Conservation (phyloP, 148 eudicot species). For the Linanthus parryae region DNA sequence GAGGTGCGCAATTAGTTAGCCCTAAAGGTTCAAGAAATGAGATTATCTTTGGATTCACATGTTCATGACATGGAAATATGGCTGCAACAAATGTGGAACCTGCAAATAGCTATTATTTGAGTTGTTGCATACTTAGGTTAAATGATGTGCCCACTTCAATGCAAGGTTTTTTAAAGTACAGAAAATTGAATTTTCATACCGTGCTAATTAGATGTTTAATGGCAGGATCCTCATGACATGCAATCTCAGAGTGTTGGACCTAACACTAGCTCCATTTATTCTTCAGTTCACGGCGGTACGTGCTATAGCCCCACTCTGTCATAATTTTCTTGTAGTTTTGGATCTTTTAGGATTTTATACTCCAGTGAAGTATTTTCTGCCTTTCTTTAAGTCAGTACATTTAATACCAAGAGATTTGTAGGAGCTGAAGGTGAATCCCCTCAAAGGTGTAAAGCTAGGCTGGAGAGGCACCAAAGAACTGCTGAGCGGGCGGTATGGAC, state of each 20-base stretch:
- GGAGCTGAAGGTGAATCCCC: constrained; percentile 71
- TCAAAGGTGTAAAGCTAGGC: constrained; percentile 91
- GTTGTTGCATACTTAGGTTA: no score
- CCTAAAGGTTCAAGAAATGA: no score
- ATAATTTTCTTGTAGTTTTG: constrained; percentile 1
- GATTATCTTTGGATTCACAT: no score
- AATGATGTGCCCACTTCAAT: no score
- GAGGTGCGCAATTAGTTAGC: no score
- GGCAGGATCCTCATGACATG: constrained; percentile 33
- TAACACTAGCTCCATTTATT: constrained; percentile 20
- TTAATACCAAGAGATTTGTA: constrained; percentile 26
- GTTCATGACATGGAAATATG: no score
- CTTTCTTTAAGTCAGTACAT: constrained; percentile 4
- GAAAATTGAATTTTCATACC: background rate
- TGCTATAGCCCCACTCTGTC: constrained; percentile 1
- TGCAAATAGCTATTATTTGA: no score
- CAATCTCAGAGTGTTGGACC: constrained; percentile 26
- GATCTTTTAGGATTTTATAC: background rate
- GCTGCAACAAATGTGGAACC: no score
- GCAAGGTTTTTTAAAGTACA: background rate
- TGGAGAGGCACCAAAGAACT: constrained; percentile 94
- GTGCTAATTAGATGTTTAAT: constrained; percentile 10
- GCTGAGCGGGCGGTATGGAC: constrained; percentile 88
- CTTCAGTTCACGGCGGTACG: constrained; percentile 38
- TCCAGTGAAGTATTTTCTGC: background rate